Evolutionary conservation across 306 rosid genomes (phyloP).

Genomic region (Herpetospermum pedunculosum): DNA sequence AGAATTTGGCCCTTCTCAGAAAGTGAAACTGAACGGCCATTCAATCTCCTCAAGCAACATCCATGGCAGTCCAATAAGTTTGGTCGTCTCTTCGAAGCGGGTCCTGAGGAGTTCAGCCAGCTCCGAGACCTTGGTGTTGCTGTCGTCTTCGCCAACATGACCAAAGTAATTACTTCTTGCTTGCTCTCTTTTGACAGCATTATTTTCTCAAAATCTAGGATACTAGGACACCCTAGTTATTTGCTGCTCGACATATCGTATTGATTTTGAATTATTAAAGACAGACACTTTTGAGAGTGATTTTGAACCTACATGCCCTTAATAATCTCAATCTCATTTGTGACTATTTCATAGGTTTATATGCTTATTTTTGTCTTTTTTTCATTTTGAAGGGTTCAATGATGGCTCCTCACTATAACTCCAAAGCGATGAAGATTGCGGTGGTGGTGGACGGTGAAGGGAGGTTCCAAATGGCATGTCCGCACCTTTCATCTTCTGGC

Average conservation of each 20-base stretch:
- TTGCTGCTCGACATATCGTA: no score
- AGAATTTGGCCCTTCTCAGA: conserved; percentile 46
- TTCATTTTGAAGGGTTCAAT: not conserved
- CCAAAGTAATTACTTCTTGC: conserved; percentile 22
- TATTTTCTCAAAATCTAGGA: no score
- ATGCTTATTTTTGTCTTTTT: not conserved
- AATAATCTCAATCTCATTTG: no score
- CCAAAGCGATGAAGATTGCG: not conserved
- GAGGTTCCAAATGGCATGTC: not conserved
- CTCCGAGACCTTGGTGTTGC: conserved; percentile 30
- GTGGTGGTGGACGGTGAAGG: conserved; percentile 2
- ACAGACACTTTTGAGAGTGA: no score
- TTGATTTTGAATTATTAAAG: no score
- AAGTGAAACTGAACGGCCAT: conserved; percentile 20
- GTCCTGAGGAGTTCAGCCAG: conserved; percentile 9
- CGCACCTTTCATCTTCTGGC: not conserved
- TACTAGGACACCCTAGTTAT: no score
- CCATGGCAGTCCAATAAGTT: conserved; percentile 33
- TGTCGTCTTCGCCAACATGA: conserved; percentile 38
- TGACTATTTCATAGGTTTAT: no score
- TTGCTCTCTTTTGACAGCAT: no score
- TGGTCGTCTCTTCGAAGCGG: conserved; percentile 38
- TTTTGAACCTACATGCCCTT: no score
- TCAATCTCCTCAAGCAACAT: conserved; percentile 28
- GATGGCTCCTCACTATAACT: conserved; percentile 1